These are phyloP conservation scores for Leersia perrieri DNA, from an alignment of 176 grass and related monocot genomes.

Conservation along the genomic window DNA sequence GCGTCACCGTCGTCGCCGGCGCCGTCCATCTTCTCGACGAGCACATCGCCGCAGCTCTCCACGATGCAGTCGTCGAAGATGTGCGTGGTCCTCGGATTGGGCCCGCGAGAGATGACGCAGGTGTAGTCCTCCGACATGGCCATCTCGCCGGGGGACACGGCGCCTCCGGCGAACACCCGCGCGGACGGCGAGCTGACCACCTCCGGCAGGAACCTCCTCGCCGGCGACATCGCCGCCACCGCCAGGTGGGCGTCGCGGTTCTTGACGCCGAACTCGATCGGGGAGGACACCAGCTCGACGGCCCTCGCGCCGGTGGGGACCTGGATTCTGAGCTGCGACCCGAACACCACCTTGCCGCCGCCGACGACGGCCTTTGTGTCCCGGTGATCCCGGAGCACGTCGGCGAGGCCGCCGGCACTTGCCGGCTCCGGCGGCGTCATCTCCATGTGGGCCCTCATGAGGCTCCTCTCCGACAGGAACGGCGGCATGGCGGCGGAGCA, in stretches of 20 bases:
- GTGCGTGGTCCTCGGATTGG: constrained; percentile 80
- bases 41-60: constrained; percentile 56
- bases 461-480: constrained; percentile 52
- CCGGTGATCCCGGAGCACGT: constrained; percentile 57
- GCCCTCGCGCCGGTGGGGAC: constrained; percentile 52
- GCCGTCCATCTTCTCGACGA: constrained; percentile 8
- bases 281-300: constrained; percentile 45
- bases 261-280: constrained; percentile 90
- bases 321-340: constrained; percentile 82
- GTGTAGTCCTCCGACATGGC: constrained; percentile 92
- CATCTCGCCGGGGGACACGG: constrained; percentile 39
- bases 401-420: constrained; percentile 66
- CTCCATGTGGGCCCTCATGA: constrained; percentile 35
- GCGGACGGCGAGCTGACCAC: constrained; percentile 43
- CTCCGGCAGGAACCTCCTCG: constrained; percentile 51
- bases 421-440: constrained; percentile 11
- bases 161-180: constrained; percentile 41
- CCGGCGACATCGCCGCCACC: constrained; percentile 61
- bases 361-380: constrained; percentile 18
- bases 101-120: constrained; percentile 90
- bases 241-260: constrained; percentile 75
- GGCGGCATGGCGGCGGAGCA: constrained; percentile 44
- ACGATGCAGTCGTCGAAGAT: constrained; percentile 89
- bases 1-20: background rate
- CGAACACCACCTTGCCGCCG: constrained; percentile 66